Percentiles rank a stretch among this genome's conserved stretches.
Conservation (phyloP, 1,284 basidiomycete species). For the Ustilago tritici region DNA sequence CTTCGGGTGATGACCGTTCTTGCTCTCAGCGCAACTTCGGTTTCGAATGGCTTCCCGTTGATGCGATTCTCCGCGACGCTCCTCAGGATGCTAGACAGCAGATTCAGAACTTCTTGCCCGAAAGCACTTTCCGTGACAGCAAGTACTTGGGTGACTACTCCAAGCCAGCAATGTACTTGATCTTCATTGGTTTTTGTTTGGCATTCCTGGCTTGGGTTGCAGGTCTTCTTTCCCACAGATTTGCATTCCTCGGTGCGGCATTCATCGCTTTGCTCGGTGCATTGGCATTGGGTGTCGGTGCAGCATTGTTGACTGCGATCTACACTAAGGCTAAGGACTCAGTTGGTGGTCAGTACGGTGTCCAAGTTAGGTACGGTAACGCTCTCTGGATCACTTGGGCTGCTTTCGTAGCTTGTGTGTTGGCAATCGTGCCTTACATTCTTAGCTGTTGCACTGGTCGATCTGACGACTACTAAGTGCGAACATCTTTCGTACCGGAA, state of each 20-base stretch:
- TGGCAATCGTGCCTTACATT: slow-evolving; percentile 60
- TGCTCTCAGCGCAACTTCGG: slow-evolving; percentile 50
- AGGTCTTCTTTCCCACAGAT: slow-evolving; percentile 58
- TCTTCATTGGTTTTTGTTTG: slow-evolving; percentile 65
- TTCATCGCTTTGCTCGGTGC: slow-evolving; percentile 60
- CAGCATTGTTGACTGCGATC: slow-evolving; percentile 64
- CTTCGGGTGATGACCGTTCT: slow-evolving; percentile 22
- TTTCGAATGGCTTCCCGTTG: slow-evolving; percentile 53
- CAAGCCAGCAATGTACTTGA: slow-evolving; percentile 61
- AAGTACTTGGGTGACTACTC: slow-evolving; percentile 56
- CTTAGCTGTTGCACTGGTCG: slow-evolving; percentile 54
- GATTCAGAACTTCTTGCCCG: slow-evolving; percentile 35
- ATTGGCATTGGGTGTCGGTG: slow-evolving; percentile 55
- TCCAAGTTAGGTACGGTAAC: slow-evolving; percentile 58
- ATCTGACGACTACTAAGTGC: slow-evolving; percentile 35
- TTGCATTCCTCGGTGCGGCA: slow-evolving; percentile 60
- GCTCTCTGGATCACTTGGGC: slow-evolving; percentile 67
- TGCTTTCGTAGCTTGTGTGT: slow-evolving; percentile 48
- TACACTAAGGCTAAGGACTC: slow-evolving; percentile 46
- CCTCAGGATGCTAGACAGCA: slow-evolving; percentile 19
- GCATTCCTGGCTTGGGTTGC: slow-evolving; percentile 61
- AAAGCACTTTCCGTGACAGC: slow-evolving; percentile 45
- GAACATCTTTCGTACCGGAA: too few species aligned
- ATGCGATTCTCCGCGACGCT: slow-evolving; percentile 42
- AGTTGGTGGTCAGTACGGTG: slow-evolving; percentile 38